Evolutionary conservation across 352 stramenopile genomes (phyloP), one percentile per base, ranked within the genome.

Genomic region (Pythium phragmitis): DNA sequence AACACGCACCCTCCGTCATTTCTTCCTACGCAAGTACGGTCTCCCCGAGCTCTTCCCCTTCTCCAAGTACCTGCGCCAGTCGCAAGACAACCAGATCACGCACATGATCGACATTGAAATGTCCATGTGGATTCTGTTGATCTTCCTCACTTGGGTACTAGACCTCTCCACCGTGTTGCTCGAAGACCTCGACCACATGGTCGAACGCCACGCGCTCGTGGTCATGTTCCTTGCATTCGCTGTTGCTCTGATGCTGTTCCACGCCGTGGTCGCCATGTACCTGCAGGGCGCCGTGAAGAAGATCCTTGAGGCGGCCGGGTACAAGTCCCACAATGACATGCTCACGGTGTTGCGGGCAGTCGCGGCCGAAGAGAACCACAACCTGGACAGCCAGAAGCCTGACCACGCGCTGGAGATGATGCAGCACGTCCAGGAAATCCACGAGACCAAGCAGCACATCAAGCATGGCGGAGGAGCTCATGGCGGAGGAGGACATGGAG

Each of bases 51-150:
- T n/a, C n/a, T n/a, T n/a, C n/a, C n/a, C n/a, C n/a, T n/a, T n/a
- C n/a, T n/a, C n/a, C n/a, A n/a, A n/a, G n/a, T 41, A 41, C 36
- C 12, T 41, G 36, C 36, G 36, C 7, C 36, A 41, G 36, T 41
- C 36, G 36, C 36, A 91, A 69, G 80, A 85, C 13, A 82, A 77
- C 63, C 78, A 91, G 60, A 87, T 91, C 55, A 84, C 75, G 28
- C 77, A 91, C 59, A 81, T 91, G 69, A 85, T 89, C 47, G 77
- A 89, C 21, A 74, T 91, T 2, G 70, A 89, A 48, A 77, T 83
- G 19, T 81, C 79, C 2, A 87, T 77, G 67, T 90, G 54, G 63
- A 56, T 65, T 39, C 13, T 68, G 14, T 21, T 68, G 12, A 41
- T 68, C 34, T 37, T 62, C 16, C 42, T 68, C 33, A 49, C 61